Evolutionary conservation across 2,329 filamentous ascomycete species (phyloP).

Genomic region (Aaosphaeria pasadenensis): DNA sequence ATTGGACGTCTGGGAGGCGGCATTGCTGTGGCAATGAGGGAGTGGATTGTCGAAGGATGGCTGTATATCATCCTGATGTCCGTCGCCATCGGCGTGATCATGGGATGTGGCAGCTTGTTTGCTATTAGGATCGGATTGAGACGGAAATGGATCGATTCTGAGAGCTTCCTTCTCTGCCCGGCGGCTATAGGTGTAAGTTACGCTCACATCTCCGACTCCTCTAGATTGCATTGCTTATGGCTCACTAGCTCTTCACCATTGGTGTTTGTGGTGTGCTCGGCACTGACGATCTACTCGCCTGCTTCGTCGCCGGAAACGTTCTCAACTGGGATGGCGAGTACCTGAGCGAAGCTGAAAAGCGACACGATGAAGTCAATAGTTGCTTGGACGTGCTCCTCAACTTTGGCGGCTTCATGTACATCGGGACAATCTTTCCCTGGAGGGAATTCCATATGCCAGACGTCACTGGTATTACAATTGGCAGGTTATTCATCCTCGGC

Average conservation of each 20-base stretch:
- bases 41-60: constrained; percentile 61
- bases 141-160: constrained; percentile 51
- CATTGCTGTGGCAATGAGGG: constrained; percentile 50
- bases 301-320: constrained; percentile 58
- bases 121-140: constrained; percentile 44
- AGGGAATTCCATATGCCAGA: constrained; percentile 52
- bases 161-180: constrained; percentile 51
- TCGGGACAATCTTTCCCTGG: constrained; percentile 58
- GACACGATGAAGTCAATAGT: constrained; percentile 61
- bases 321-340: constrained; percentile 64
- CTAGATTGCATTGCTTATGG: neutral
- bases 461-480: constrained; percentile 52
- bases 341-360: constrained; percentile 52
- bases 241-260: constrained; percentile 56
- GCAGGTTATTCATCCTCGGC: constrained; percentile 51
- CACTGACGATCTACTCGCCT: constrained; percentile 60
- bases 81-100: constrained; percentile 50
- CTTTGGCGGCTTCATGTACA: constrained; percentile 60
- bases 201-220: constrained; percentile 38
- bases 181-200: constrained; percentile 46
- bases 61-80: constrained; percentile 58
- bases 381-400: constrained; percentile 59
- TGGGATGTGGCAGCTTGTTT: constrained; percentile 50
- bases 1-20: constrained; percentile 43
- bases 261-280: constrained; percentile 58